phyloP scores from a whole-genome alignment of 768 basidiomycete genomes.

The Dacryopinax spathularia region DNA sequence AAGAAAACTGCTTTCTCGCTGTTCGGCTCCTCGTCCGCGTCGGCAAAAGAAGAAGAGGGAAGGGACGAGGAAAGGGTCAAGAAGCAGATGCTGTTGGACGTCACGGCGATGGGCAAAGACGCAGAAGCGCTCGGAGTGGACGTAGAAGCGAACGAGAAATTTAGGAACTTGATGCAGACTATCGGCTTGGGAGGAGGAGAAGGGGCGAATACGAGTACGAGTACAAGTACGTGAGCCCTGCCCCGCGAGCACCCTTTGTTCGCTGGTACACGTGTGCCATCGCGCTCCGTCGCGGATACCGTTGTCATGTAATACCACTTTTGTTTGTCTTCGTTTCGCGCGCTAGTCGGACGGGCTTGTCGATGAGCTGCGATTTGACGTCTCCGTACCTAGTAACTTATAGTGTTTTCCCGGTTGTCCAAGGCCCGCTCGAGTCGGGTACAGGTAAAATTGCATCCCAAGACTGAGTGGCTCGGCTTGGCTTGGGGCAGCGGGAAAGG shows the following conservation, averaged over 20 bases:
- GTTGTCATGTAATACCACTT: background rate
- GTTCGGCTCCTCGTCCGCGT: constrained; percentile 40
- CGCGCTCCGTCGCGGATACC: background rate
- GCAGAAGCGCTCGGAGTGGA: constrained; percentile 55
- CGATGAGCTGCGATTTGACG: too few relatives aligned
- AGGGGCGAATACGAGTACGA: too few relatives aligned
- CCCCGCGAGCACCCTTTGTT: background rate
- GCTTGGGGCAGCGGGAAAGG: too few relatives aligned
- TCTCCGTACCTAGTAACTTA: too few relatives aligned
- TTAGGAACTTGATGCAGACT: background rate
- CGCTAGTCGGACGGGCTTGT: too few relatives aligned
- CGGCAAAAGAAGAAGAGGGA: constrained; percentile 48
- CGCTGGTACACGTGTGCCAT: background rate
- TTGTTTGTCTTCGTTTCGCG: too few relatives aligned
- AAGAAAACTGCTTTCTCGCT: constrained; percentile 68
- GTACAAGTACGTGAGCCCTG: too few relatives aligned
- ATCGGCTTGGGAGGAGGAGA: background rate
- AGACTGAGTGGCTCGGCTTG: background rate
- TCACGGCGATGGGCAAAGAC: constrained; percentile 69
- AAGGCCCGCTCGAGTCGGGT: background rate
- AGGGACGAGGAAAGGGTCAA: constrained; percentile 82
- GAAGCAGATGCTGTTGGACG: constrained; percentile 73
- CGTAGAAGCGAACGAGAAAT: constrained; percentile 18
- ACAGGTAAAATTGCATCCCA: background rate
- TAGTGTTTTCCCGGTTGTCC: too few relatives aligned